These are phyloP conservation scores for Haematococcus lacustris DNA, from an alignment of 139 green algal genomes.

Conservation along the genomic window DNA sequence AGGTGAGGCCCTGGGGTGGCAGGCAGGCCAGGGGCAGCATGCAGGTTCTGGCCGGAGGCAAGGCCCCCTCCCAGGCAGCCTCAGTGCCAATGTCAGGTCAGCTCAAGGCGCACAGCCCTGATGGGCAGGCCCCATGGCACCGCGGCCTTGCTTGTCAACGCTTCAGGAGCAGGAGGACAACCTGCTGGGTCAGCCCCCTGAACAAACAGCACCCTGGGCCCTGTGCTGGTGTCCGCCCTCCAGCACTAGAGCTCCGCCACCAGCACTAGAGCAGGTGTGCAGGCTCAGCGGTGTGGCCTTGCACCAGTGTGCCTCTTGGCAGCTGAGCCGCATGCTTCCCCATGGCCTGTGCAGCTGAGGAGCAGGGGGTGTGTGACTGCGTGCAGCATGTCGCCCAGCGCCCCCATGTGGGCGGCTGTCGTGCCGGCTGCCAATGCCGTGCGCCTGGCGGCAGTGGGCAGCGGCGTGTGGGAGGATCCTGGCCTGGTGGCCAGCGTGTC, in stretches of 20 bases:
- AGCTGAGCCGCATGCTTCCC: neutral
- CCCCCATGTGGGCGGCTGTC: neutral
- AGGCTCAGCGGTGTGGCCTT: too few species aligned
- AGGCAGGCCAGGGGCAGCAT: neutral
- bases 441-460: slow-evolving; percentile 54
- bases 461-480: slow-evolving; percentile 47
- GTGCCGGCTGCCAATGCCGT: neutral
- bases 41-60: neutral
- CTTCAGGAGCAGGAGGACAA: neutral
- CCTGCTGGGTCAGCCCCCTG: neutral
- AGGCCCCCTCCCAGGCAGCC: neutral
- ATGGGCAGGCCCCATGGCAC: neutral
- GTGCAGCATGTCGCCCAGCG: neutral
- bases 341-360: neutral
- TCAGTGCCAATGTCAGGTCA: neutral
- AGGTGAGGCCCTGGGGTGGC: too few species aligned
- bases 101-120: neutral
- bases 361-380: neutral
- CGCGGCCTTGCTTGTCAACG: neutral
- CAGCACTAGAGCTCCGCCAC: neutral
- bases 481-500: slow-evolving; percentile 69
- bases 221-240: neutral
- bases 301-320: too few species aligned
- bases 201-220: neutral
- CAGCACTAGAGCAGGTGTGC: neutral